Evolutionary conservation across 2,329 filamentous ascomycete genomes (phyloP).

Genomic region (Chalara sp.): DNA sequence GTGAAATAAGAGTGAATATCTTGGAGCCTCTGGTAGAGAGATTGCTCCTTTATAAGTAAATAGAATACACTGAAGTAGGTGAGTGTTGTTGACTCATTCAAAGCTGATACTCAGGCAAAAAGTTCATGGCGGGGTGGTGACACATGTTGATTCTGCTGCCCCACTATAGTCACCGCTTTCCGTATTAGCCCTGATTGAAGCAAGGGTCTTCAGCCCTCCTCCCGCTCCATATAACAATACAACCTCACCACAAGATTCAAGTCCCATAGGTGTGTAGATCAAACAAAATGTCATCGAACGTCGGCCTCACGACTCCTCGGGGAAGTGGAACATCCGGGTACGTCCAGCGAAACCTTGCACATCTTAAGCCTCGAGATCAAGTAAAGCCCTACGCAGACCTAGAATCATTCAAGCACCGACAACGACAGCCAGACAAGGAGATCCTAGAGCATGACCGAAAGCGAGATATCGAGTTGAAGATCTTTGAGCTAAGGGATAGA

Average conservation of each 20-base stretch:
- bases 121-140: too few species aligned
- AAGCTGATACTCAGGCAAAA: too few species aligned
- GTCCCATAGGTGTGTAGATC: background rate
- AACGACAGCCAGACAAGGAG: slow-evolving; percentile 80
- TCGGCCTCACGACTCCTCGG: slow-evolving; percentile 88
- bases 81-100: too few species aligned
- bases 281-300: slow-evolving; percentile 88
- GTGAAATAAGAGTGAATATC: background rate
- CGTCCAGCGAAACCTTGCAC: slow-evolving; percentile 90
- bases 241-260: background rate
- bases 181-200: background rate
- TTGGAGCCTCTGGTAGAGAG: background rate
- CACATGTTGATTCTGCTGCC: background rate
- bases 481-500: slow-evolving; percentile 81
- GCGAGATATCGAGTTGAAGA: slow-evolving; percentile 85
- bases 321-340: slow-evolving; percentile 96
- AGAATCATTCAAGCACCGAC: slow-evolving; percentile 64
- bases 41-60: too few species aligned
- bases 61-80: too few species aligned
- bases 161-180: background rate
- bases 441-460: slow-evolving; percentile 93
- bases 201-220: background rate
- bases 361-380: slow-evolving; percentile 74
- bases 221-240: background rate
- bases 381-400: slow-evolving; percentile 60